Percentiles rank a stretch among this genome's conserved stretches.
Evolutionary conservation across 768 basidiomycete genomes (phyloP).

Genomic region (Kwoniella botswanensis): DNA sequence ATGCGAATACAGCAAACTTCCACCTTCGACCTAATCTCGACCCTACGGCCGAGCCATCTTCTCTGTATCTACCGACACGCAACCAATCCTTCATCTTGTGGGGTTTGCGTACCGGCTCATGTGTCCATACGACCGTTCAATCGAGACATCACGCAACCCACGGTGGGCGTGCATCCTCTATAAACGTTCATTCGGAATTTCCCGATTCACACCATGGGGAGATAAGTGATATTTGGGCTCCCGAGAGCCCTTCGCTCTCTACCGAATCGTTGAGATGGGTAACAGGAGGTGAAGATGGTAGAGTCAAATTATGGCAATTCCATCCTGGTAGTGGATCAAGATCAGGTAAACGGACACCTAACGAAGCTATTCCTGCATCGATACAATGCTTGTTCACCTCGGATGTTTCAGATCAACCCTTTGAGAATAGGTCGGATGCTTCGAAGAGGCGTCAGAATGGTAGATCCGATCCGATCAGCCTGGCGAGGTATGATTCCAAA

Average conservation of each 20-base stretch:
- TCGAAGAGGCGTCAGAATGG: conserved; percentile 32
- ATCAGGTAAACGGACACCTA: conserved; percentile 28
- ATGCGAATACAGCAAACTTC: conserved; percentile 36
- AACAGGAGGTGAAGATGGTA: conserved; percentile 49
- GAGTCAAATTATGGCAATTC: conserved; percentile 49
- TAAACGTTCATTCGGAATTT: conserved; percentile 32
- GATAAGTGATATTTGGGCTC: conserved; percentile 43
- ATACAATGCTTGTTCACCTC: conserved; percentile 42
- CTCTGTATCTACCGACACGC: conserved; percentile 33
- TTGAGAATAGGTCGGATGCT: conserved; percentile 37
- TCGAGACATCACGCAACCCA: conserved; percentile 36
- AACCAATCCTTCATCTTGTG: conserved; percentile 42
- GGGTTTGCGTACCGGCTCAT: conserved; percentile 43
- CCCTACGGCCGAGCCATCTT: conserved; percentile 25
- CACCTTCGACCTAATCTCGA: conserved; percentile 47
- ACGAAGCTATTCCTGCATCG: conserved; percentile 16
- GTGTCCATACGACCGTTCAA: conserved; percentile 47
- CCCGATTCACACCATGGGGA: conserved; percentile 40
- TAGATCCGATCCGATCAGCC: conserved; percentile 37
- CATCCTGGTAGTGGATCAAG: conserved; percentile 7
- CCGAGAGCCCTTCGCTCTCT: not conserved
- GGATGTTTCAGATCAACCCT: conserved; percentile 3
- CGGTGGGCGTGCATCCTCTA: conserved; percentile 42
- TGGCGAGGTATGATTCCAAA: conserved; percentile 37
- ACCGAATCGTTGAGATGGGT: conserved; percentile 31